Evolutionary conservation across 1,284 basidiomycete genomes (phyloP).

Genomic region (Melampsora medusae): DNA sequence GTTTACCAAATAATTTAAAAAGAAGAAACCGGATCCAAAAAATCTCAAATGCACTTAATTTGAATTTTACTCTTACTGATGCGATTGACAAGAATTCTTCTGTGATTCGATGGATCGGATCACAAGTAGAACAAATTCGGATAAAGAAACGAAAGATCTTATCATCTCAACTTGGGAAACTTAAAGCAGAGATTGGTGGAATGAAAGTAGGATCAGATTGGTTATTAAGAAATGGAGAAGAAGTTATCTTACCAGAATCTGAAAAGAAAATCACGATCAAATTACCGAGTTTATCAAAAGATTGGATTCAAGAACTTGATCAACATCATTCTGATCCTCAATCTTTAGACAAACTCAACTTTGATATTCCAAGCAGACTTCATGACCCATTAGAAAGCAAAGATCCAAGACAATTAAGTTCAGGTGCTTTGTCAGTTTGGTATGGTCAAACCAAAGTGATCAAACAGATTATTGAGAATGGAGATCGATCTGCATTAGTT

Average conservation of each 20-base stretch:
- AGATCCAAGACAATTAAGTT: conserved; percentile 49
- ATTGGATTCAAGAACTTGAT: conserved; percentile 34
- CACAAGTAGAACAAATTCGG: conserved; percentile 47
- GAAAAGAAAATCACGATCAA: neutral
- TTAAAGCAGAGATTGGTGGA: conserved; percentile 40
- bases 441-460: conserved; percentile 67
- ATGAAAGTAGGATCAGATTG: conserved; percentile 39
- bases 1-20: conserved; percentile 62
- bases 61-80: conserved; percentile 49
- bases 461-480: conserved; percentile 50
- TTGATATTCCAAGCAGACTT: conserved; percentile 8
- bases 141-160: conserved; percentile 46
- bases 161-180: neutral
- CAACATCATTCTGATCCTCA: neutral
- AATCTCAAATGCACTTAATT: conserved; percentile 59
- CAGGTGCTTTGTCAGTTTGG: conserved; percentile 69
- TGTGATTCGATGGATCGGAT: conserved; percentile 50
- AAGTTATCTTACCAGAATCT: neutral
- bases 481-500: conserved; percentile 60
- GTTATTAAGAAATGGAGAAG: conserved; percentile 21
- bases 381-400: conserved; percentile 46
- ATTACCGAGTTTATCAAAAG: conserved; percentile 2
- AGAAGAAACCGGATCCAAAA: conserved; percentile 62
- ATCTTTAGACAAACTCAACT: conserved; percentile 19
- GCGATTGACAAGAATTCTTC: conserved; percentile 47